phyloP scores from a whole-genome alignment of 108 stramenopile species.

The Cyclotella cryptica region DNA sequence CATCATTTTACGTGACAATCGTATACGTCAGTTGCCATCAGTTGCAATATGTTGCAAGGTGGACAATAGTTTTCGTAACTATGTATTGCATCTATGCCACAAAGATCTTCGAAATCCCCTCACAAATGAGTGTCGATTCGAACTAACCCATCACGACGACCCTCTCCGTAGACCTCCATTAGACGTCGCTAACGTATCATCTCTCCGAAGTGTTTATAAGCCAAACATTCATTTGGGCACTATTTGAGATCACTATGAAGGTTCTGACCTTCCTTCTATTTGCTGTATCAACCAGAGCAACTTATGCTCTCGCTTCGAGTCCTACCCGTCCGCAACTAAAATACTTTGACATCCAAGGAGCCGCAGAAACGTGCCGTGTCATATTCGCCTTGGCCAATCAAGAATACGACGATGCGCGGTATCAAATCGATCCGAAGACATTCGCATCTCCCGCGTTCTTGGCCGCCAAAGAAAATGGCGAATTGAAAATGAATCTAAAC shows the following conservation, averaged over 20 bases:
- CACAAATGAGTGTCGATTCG: too few relatives aligned
- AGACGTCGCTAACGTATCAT: too few relatives aligned
- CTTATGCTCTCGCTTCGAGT: conserved; percentile 32
- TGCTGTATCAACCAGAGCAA: conserved; percentile 13
- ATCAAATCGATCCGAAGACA: conserved; percentile 44
- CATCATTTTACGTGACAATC: too few relatives aligned
- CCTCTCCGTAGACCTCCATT: too few relatives aligned
- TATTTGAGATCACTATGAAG: not conserved
- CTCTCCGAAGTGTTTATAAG: too few relatives aligned
- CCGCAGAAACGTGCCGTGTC: conserved; percentile 62
- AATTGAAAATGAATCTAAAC: conserved; percentile 65
- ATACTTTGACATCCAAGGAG: conserved; percentile 65
- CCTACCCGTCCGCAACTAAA: conserved; percentile 44
- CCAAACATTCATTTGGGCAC: too few relatives aligned
- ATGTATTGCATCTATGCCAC: too few relatives aligned
- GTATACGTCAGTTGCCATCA: too few relatives aligned
- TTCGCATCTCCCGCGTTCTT: conserved; percentile 60
- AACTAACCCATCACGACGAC: too few relatives aligned
- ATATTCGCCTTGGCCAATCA: conserved; percentile 54
- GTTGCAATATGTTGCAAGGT: too few relatives aligned
- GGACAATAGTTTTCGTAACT: too few relatives aligned
- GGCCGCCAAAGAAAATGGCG: conserved; percentile 63
- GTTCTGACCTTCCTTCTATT: conserved; percentile 25
- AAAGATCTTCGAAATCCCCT: too few relatives aligned
- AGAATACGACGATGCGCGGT: conserved; percentile 58